A percentile compares a stretch with the other conserved stretches of the same genome.
These are phyloP conservation scores for Rhizopogon salebrosus DNA, from an alignment of 768 basidiomycete genomes.

Conservation along the genomic window DNA sequence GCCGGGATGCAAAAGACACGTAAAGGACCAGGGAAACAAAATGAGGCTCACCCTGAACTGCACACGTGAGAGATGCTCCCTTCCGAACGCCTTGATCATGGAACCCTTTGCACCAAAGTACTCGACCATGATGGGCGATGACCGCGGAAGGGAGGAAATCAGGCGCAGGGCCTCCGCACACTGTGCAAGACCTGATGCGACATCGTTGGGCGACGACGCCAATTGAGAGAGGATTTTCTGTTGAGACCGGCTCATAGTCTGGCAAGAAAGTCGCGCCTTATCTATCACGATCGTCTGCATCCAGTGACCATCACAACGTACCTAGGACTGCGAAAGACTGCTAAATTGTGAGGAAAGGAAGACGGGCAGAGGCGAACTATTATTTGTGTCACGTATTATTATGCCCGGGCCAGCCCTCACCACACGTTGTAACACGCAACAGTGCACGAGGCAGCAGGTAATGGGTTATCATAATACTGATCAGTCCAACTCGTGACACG, in stretches of 20 bases:
- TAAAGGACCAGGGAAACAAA: background rate
- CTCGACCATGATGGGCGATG: constrained; percentile 23
- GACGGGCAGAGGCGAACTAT: background rate
- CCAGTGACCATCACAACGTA: background rate
- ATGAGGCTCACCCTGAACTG: constrained; percentile 24
- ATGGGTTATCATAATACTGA: background rate
- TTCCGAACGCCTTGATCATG: constrained; percentile 23
- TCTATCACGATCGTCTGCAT: background rate
- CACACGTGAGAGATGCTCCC: constrained; percentile 25
- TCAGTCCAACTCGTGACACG: background rate
- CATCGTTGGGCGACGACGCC: constrained; percentile 26
- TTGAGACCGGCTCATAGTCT: constrained; percentile 20
- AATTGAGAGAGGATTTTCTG: constrained; percentile 26
- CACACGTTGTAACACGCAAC: background rate
- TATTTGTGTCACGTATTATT: background rate
- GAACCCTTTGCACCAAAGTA: constrained; percentile 14
- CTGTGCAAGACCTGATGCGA: constrained; percentile 27
- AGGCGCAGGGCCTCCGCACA: constrained; percentile 30
- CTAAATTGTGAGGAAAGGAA: background rate
- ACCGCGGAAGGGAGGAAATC: constrained; percentile 22
- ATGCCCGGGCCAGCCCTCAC: no score
- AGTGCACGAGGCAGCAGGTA: background rate
- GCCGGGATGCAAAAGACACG: background rate
- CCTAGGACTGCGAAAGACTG: background rate
- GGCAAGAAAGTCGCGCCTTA: background rate